Conservation (phyloP, 2,329 filamentous ascomycete species). For the Berkeleyomyces basicola region DNA sequence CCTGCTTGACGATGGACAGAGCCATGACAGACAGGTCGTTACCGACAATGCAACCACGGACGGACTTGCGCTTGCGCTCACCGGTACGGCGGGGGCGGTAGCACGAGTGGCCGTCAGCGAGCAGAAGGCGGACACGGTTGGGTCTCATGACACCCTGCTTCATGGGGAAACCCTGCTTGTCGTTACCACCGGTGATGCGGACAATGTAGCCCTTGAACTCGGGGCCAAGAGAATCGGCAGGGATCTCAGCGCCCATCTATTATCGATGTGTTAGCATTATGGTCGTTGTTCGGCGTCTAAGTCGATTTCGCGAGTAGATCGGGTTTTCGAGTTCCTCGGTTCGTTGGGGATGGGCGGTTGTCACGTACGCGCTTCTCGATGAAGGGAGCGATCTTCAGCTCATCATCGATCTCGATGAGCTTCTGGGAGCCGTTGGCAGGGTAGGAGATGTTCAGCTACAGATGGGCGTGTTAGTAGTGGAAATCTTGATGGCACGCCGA, state of each 20-base stretch:
- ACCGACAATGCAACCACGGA: slow-evolving; percentile 96
- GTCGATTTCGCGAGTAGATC: slow-evolving; percentile 17
- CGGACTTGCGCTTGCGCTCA: slow-evolving; percentile 98
- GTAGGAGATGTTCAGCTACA: slow-evolving; percentile 56
- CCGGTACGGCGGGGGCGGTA: slow-evolving; percentile 95
- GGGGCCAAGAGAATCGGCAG: slow-evolving; percentile 87
- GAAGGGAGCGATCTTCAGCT: slow-evolving; percentile 97
- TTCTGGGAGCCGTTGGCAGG: slow-evolving; percentile 99
- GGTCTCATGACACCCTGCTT: slow-evolving; percentile 99
- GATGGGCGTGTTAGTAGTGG: not conserved
- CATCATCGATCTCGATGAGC: slow-evolving; percentile 97
- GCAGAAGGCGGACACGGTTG: slow-evolving; percentile 93
- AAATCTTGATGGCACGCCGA: not conserved
- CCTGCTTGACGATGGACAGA: slow-evolving; percentile 94
- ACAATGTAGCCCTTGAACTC: slow-evolving; percentile 99
- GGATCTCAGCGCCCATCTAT: slow-evolving; percentile 78
- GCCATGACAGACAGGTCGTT: slow-evolving; percentile 91
- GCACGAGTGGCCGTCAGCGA: slow-evolving; percentile 94
- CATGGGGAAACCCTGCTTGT: slow-evolving; percentile 99
- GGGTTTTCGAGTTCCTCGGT: not conserved
- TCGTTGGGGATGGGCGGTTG: not conserved
- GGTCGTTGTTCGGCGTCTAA: not conserved
- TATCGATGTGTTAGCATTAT: slow-evolving; percentile 21
- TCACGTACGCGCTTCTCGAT: slow-evolving; percentile 83
- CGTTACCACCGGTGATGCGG: slow-evolving; percentile 98